These are phyloP conservation scores for Osmozyma mogii DNA, from an alignment of 805 yeast genomes.

Conservation along the genomic window DNA sequence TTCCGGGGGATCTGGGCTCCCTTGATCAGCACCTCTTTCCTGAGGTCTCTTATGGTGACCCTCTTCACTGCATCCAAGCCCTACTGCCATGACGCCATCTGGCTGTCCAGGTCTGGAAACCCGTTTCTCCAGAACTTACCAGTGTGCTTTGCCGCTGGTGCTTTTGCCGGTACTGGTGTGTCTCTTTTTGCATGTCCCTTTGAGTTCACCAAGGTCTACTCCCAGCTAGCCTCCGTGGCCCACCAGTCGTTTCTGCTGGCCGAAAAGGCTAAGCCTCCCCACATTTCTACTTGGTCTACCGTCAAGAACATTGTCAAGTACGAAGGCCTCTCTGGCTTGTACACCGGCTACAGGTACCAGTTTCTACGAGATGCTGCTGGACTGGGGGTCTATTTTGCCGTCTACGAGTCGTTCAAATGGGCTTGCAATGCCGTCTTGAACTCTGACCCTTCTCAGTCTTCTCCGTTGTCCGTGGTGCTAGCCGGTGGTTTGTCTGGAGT, in stretches of 20 bases:
- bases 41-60: constrained; percentile 60
- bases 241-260: constrained; percentile 20
- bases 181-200: constrained; percentile 73
- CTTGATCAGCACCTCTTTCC: constrained; percentile 53
- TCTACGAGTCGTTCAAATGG: constrained; percentile 68
- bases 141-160: constrained; percentile 49
- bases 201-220: constrained; percentile 74
- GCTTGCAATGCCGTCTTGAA: constrained; percentile 23
- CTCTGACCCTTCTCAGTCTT: constrained; percentile 13
- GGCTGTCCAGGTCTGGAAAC: background rate
- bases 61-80: constrained; percentile 54
- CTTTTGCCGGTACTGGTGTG: constrained; percentile 56
- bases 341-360: constrained; percentile 68
- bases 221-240: constrained; percentile 58
- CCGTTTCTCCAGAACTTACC: constrained; percentile 35
- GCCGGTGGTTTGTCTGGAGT: constrained; percentile 82
- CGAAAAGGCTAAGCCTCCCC: constrained; percentile 16
- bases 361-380: constrained; percentile 61
- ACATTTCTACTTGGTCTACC: constrained; percentile 34
- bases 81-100: constrained; percentile 7
- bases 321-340: constrained; percentile 59
- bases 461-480: constrained; percentile 26
- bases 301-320: constrained; percentile 41
- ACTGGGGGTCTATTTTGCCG: constrained; percentile 64
- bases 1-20: constrained; percentile 77